A percentile compares a stretch with the other conserved stretches of the same genome.
phyloP scores from a whole-genome alignment of 202 grass and related monocot genomes.

The Schoenoplectus tabernaemontani region DNA sequence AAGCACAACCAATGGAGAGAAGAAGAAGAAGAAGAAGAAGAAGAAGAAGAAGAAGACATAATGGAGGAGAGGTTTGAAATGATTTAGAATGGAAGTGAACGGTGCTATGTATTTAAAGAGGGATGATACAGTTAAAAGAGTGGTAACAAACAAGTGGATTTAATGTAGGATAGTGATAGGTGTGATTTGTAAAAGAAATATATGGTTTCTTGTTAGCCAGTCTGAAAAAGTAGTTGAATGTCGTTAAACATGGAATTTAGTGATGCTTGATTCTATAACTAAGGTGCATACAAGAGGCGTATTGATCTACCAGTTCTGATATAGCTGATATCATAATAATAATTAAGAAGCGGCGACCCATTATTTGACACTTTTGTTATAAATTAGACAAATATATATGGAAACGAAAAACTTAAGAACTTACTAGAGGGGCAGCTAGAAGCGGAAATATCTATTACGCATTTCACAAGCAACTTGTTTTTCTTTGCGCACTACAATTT shows the following conservation, averaged over 20 bases:
- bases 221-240: slow-evolving; percentile 36
- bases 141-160: slow-evolving; percentile 22
- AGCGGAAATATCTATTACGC: slow-evolving; percentile 5
- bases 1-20: slow-evolving; percentile 71
- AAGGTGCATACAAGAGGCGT: background rate
- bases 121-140: slow-evolving; percentile 22
- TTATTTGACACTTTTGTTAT: background rate
- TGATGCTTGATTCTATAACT: background rate
- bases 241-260: slow-evolving; percentile 36
- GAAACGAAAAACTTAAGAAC: background rate
- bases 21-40: too few species aligned
- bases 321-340: background rate
- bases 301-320: slow-evolving; percentile 6
- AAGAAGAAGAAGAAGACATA: slow-evolving; percentile 55
- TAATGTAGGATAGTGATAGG: slow-evolving; percentile 34
- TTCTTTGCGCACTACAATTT: background rate
- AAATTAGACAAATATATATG: background rate
- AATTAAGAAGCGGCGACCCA: too few species aligned
- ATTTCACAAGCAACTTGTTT: slow-evolving; percentile 11
- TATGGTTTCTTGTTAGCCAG: slow-evolving; percentile 50
- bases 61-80: slow-evolving; percentile 10
- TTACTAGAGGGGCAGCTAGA: background rate
- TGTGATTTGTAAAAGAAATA: slow-evolving; percentile 31
- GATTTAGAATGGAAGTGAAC: background rate
- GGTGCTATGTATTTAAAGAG: slow-evolving; percentile 29